Base-by-base conservation (phyloP, 495 filamentous ascomycete species). In the Tetracladium marchalianum region DNA sequence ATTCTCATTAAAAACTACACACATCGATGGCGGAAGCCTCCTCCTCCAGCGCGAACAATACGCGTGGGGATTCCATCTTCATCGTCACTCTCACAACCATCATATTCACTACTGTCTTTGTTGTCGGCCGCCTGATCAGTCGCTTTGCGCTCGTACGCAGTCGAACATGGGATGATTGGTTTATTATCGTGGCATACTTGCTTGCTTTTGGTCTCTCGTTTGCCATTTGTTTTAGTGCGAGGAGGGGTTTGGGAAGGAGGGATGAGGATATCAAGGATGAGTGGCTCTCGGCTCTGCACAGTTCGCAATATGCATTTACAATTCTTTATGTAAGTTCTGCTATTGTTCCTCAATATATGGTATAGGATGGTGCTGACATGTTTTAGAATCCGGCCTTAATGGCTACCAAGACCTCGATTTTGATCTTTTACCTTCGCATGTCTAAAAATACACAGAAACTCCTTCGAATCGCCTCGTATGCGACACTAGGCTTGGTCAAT, bases 341-440 rank as follows among this genome's bases (percentile, higher is more conserved):
- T 36, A 27, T 12, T 3, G n/a, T 18, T 2, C 11, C 5, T 38
- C 44, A 22, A 27, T 27, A 27, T 7, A 27, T 7, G 22, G 7
- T 27, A 27, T 27, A 7, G 22, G 22, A 27, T 27, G 22, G 31
- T 17, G 18, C 47, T 59, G 51, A 59, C 41, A 3, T 11, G 31
- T 45, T 31, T 9, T 35, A 95, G 87, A 93, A 95, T 58, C 89
- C 90, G 11, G 83, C 87, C 4, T 73, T 95, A 44, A 87, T 87
- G 82, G 76, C 78, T 1, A 81, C 87, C 40, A 97, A 95, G 65
- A 87, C 87, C 4, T 90, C 86, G n/a, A 87, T 97, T 52, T 74
- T 95, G 41, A 65, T 90, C 47, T 95, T 59, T 43, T 59, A 59
- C 42, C 47, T 59, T 13, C 57, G 53, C 16, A 43, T 59, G 42